phyloP scores from a whole-genome alignment of 2,329 filamentous ascomycete genomes.

The Cladorrhinum sp. region DNA sequence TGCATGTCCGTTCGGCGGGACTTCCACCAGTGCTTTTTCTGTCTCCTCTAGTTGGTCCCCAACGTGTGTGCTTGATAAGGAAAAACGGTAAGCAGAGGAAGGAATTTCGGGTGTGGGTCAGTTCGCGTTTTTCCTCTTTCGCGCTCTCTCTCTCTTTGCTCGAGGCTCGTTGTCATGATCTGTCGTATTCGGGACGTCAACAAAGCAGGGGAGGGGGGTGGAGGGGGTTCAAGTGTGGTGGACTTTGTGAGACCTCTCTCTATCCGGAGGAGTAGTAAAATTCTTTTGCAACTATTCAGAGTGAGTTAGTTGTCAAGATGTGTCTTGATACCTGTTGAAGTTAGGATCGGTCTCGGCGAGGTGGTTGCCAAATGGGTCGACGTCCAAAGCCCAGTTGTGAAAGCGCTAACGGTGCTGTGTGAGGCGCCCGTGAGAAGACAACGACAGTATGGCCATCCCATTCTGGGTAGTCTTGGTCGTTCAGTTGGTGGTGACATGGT shows the following conservation, averaged over 20 bases:
- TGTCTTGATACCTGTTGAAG: background rate
- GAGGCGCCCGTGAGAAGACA: too few species aligned
- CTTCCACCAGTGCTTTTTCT: constrained; percentile 2
- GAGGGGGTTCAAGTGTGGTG: background rate
- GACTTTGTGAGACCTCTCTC: background rate
- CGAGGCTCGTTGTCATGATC: background rate
- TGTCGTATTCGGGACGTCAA: background rate
- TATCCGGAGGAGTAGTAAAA: background rate
- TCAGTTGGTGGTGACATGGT: too few species aligned
- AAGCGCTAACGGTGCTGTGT: background rate
- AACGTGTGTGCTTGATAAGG: background rate
- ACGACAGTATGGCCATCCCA: too few species aligned
- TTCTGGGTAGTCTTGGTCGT: too few species aligned
- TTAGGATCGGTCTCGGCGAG: background rate
- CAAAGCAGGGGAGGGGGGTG: background rate
- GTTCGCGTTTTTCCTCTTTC: background rate
- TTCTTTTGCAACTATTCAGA: background rate
- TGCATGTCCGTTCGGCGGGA: constrained; percentile 28
- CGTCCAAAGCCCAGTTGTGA: background rate
- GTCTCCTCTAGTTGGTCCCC: too few species aligned
- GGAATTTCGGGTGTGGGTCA: background rate
- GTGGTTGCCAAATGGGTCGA: background rate
- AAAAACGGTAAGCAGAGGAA: constrained; percentile 1
- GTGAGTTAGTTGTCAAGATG: background rate
- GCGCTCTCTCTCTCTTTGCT: background rate